Evolutionary conservation across 1,284 basidiomycete genomes (phyloP), one percentile per base, ranked within the genome.

Genomic region (Trichosporon inkin): DNA sequence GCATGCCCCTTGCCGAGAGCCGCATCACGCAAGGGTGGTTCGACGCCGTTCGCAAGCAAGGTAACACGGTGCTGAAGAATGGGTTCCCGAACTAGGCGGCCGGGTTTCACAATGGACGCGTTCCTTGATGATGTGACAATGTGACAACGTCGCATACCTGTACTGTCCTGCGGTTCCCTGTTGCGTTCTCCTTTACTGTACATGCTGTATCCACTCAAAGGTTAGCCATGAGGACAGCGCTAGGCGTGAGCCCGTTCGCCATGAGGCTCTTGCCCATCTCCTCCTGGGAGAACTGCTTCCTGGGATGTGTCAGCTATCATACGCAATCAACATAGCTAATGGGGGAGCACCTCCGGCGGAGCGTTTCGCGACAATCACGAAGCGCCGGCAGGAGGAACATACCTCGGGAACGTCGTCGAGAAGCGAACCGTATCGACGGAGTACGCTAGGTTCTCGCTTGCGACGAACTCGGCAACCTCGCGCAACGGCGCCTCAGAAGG

Each of bases 391-490:
- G 8, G 28, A 32, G 8, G 8, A 5, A 72, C 83, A 68, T 68
- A 87, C 90, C 89, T 86, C 36, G 92, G 92, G 81, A 93, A 95
- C 39, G 88, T 86, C 65, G 86, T 85, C 2, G 88, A 80, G 65
- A 95, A 84, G 6, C 81, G 83, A 36, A 93, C 85, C 0, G 86
- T 87, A 49, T 91, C 87, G 7, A 87, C 88, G 64, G 86, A 84
- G 39, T 90, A 84, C 2, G 78, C 73, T 28, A 88, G 75, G 39
- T 83, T 83, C 77, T 95, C 89, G 1, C 82, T 83, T 10, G 88
- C 90, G 35, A 95, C 78, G 74, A 82, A 93, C 75, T 92, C 90
- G n/a, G 89, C 90, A 0, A 94, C 89, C 66, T 89, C 87, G 6
- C 84, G 81, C 52, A 96, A 80, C 3, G 88, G 85, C 19, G 85